Conservation (phyloP, 805 yeast species). For the Teunomyces funiuensis region DNA sequence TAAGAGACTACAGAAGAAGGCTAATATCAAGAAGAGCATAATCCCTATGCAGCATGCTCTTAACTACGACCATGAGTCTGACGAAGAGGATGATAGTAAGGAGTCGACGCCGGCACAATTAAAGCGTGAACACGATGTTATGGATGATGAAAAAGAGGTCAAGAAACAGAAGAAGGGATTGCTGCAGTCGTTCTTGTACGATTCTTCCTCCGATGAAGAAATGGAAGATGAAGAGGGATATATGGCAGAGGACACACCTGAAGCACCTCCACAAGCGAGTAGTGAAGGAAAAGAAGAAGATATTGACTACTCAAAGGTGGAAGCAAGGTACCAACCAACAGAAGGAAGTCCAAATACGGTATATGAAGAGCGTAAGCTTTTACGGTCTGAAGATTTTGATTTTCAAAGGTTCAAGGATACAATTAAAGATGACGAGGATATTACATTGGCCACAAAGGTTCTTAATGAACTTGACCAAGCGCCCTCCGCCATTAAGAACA, state of each 20-base stretch:
- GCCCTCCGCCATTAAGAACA: conserved; percentile 29
- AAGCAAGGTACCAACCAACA: conserved; percentile 50
- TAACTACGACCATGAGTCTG: conserved; percentile 40
- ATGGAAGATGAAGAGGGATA: conserved; percentile 20
- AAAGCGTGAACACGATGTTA: conserved; percentile 31
- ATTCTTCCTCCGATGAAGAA: conserved; percentile 34
- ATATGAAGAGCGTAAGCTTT: conserved; percentile 42
- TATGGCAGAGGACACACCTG: conserved; percentile 20
- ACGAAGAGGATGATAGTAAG: conserved; percentile 35
- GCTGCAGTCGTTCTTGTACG: conserved; percentile 32
- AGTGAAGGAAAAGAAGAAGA: conserved; percentile 19
- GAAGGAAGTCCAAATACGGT: conserved; percentile 56
- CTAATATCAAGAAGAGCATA: conserved; percentile 27
- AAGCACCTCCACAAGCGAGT: conserved; percentile 20
- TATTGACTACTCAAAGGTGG: conserved; percentile 28
- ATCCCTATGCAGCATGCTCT: conserved; percentile 58
- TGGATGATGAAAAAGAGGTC: conserved; percentile 17
- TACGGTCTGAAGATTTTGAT: conserved; percentile 29
- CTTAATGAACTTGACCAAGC: conserved; percentile 22
- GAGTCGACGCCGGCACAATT: conserved; percentile 34
- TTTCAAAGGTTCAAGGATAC: conserved; percentile 51
- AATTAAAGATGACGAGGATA: conserved; percentile 76
- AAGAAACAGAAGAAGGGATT: conserved; percentile 26
- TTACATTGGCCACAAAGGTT: conserved; percentile 49
- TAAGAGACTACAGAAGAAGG: conserved; percentile 13